These are phyloP conservation scores for Imleria badia DNA, from an alignment of 768 basidiomycete genomes.

Conservation along the genomic window DNA sequence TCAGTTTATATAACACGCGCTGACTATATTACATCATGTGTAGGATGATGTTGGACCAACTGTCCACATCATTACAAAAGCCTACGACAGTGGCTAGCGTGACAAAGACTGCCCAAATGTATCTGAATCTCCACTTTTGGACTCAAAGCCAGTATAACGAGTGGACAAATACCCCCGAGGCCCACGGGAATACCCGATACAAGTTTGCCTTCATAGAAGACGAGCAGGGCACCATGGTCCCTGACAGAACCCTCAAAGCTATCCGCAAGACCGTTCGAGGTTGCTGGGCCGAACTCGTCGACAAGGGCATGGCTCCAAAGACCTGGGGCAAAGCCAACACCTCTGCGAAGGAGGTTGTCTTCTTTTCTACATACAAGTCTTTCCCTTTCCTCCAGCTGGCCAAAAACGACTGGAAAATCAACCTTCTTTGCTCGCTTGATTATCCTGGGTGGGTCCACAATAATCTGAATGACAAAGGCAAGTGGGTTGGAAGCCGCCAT, in stretches of 20 bases:
- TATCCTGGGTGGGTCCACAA: constrained; percentile 1
- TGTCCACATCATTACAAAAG: too few relatives aligned
- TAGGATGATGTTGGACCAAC: background rate
- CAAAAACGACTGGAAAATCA: background rate
- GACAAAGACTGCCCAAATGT: too few relatives aligned
- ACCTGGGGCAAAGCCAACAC: constrained; percentile 5
- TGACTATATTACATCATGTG: too few relatives aligned
- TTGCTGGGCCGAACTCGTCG: background rate
- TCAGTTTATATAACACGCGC: too few relatives aligned
- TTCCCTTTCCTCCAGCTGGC: background rate
- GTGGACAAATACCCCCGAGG: background rate
- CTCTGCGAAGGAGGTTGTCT: background rate
- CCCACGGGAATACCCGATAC: background rate
- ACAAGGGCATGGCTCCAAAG: background rate
- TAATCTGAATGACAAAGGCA: too few relatives aligned
- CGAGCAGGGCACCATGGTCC: background rate
- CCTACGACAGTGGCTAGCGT: too few relatives aligned
- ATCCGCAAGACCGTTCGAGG: background rate
- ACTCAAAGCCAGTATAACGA: background rate
- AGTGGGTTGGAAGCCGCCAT: too few relatives aligned
- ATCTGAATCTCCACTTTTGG: background rate
- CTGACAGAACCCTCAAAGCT: background rate
- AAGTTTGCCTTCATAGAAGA: background rate
- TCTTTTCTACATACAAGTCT: background rate
- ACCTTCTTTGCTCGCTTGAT: background rate